Conservation (phyloP, 257 asterid species). For the Solanum sejunctum region DNA sequence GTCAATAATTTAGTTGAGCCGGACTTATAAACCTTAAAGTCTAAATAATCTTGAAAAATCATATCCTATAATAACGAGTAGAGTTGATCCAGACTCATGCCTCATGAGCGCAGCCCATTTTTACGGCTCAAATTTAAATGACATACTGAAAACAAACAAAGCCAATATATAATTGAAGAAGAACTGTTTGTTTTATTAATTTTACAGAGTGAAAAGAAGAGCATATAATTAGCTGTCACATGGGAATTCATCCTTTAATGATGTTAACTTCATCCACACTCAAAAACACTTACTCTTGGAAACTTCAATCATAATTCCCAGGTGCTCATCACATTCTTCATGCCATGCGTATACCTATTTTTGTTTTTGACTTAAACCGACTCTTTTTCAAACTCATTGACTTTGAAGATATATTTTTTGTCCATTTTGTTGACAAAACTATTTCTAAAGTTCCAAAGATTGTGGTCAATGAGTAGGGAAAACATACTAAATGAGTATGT, state of each 20-base stretch:
- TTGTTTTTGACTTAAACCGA: background rate
- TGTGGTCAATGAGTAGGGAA: conserved; percentile 1
- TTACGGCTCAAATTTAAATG: no score
- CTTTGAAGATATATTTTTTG: background rate
- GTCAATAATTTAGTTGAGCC: no score
- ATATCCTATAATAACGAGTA: no score
- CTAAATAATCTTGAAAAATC: no score
- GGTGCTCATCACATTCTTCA: background rate
- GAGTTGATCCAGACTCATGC: no score
- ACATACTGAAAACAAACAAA: background rate
- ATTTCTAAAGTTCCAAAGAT: conserved; percentile 1
- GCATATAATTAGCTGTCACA: conserved; percentile 25
- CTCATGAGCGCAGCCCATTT: no score
- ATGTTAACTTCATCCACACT: conserved; percentile 39
- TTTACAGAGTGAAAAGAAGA: background rate
- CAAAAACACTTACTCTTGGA: conserved; percentile 5
- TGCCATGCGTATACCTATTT: conserved; percentile 11
- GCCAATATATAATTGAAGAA: background rate
- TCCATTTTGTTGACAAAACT: background rate
- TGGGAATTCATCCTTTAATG: conserved; percentile 25
- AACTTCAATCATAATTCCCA: conserved; percentile 1
- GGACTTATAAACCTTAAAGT: no score
- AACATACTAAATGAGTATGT: conserved; percentile 6
- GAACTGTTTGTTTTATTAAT: background rate
- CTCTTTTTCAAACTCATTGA: background rate